These are phyloP conservation scores for Calocybe cyanea DNA, from an alignment of 768 basidiomycete genomes.

Conservation along the genomic window DNA sequence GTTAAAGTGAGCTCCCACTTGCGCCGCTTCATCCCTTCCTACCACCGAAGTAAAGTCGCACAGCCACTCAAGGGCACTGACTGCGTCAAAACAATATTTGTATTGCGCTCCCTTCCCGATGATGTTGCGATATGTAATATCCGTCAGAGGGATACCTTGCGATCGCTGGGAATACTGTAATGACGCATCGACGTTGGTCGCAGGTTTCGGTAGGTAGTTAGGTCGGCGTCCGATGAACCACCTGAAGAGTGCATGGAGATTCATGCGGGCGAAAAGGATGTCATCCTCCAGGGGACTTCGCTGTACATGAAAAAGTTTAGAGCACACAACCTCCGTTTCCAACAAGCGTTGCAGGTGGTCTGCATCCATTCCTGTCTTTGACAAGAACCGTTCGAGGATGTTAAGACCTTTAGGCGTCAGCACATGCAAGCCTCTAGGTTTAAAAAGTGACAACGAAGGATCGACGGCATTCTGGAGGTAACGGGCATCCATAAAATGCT, in stretches of 20 bases:
- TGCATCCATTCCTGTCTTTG: slow-evolving; percentile 38
- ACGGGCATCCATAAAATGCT: slow-evolving; percentile 67
- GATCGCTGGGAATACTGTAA: slow-evolving; percentile 5
- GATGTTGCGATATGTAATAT: slow-evolving; percentile 3
- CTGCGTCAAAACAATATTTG: slow-evolving; percentile 56
- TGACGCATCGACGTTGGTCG: slow-evolving; percentile 18
- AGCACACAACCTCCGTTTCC: slow-evolving; percentile 67
- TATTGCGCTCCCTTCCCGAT: slow-evolving; percentile 3
- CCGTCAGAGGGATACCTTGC: slow-evolving; percentile 6
- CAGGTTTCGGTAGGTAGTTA: slow-evolving; percentile 45
- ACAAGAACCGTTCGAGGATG: slow-evolving; percentile 69
- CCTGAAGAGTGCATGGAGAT: slow-evolving; percentile 69
- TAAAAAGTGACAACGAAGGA: slow-evolving; percentile 49
- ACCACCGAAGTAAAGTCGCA: slow-evolving; percentile 75
- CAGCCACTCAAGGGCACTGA: slow-evolving; percentile 72
- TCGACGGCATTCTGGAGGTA: slow-evolving; percentile 67
- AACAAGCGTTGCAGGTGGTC: slow-evolving; percentile 59
- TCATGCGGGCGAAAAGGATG: slow-evolving; percentile 65
- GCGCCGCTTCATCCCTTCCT: slow-evolving; percentile 74
- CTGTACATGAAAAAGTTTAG: slow-evolving; percentile 78
- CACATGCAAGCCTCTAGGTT: slow-evolving; percentile 62
- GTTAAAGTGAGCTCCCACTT: slow-evolving; percentile 69
- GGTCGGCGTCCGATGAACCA: slow-evolving; percentile 65
- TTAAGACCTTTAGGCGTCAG: slow-evolving; percentile 70
- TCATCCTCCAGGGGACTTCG: slow-evolving; percentile 70